These are phyloP conservation scores for Cyberlindnera mississippiensis DNA, from an alignment of 805 yeast genomes.

Conservation along the genomic window DNA sequence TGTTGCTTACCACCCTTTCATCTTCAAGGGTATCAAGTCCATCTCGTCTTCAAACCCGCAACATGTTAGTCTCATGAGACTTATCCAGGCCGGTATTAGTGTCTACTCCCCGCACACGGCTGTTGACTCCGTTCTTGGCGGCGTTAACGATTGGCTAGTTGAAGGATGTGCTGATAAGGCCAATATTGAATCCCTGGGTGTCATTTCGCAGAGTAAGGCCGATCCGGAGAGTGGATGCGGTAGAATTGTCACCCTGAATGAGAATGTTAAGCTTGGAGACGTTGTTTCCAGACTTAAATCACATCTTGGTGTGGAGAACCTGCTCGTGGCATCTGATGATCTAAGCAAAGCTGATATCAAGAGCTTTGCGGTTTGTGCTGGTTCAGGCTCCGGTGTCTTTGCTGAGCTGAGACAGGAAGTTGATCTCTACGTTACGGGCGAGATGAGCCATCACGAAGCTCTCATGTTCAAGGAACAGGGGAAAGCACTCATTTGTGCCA, in stretches of 20 bases:
- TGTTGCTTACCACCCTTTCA: slow-evolving; percentile 92
- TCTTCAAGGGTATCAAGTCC: slow-evolving; percentile 81
- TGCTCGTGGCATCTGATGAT: slow-evolving; percentile 56
- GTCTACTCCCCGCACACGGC: slow-evolving; percentile 97
- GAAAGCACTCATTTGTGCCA: slow-evolving; percentile 67
- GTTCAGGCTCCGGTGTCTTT: slow-evolving; percentile 95
- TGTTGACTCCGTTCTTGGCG: slow-evolving; percentile 87
- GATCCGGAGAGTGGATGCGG: slow-evolving; percentile 74
- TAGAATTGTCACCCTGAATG: slow-evolving; percentile 49
- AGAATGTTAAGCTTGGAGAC: slow-evolving; percentile 39
- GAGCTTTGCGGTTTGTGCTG: slow-evolving; percentile 87
- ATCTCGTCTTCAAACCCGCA: slow-evolving; percentile 68
- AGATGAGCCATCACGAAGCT: slow-evolving; percentile 90
- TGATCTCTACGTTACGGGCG: slow-evolving; percentile 87
- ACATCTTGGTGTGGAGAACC: slow-evolving; percentile 45
- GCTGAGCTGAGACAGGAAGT: slow-evolving; percentile 39
- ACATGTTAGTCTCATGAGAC: slow-evolving; percentile 66
- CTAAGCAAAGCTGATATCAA: slow-evolving; percentile 34
- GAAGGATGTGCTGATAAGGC: slow-evolving; percentile 45
- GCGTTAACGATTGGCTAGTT: slow-evolving; percentile 91
- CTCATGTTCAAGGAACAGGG: slow-evolving; percentile 69
- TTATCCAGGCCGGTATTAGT: slow-evolving; percentile 73
- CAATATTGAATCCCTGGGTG: slow-evolving; percentile 23
- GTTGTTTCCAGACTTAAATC: slow-evolving; percentile 51
- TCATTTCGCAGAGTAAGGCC: slow-evolving; percentile 42